A percentile compares a stretch with the other conserved stretches of the same genome.
These are phyloP conservation scores for Cadophora gregata DNA, from an alignment of 2,329 filamentous ascomycete species.

Conservation along the genomic window DNA sequence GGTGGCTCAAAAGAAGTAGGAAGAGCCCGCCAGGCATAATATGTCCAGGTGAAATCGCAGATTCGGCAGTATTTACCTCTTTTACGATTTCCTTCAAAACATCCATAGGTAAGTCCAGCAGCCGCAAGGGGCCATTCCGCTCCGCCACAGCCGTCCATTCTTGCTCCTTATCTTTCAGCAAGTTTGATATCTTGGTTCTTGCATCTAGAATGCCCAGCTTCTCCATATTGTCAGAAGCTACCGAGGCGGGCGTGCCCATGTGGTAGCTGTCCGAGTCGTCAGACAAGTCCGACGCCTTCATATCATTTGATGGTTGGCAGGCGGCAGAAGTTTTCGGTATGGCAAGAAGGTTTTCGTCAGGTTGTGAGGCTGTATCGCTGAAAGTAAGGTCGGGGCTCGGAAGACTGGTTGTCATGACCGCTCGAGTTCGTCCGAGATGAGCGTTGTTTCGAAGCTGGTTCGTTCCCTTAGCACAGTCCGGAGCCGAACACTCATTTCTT, in stretches of 20 bases:
- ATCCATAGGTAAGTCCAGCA: conserved; percentile 80
- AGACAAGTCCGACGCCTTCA: conserved; percentile 31
- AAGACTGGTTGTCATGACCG: conserved; percentile 39
- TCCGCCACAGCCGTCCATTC: conserved; percentile 69
- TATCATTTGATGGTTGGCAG: conserved; percentile 33
- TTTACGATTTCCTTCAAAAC: conserved; percentile 80
- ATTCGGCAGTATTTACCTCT: conserved; percentile 58
- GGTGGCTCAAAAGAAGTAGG: background rate
- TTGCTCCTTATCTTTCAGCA: conserved; percentile 65
- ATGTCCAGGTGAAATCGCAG: background rate
- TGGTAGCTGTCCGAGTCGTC: conserved; percentile 33
- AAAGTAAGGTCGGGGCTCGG: conserved; percentile 36
- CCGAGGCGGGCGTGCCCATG: conserved; percentile 32
- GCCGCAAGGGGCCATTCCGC: conserved; percentile 61
- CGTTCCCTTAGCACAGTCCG: conserved; percentile 34
- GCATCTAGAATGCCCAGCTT: conserved; percentile 36
- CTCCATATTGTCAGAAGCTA: conserved; percentile 31
- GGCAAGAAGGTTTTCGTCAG: conserved; percentile 38
- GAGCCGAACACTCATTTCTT: conserved; percentile 35
- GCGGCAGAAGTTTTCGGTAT: conserved; percentile 42
- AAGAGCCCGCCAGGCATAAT: background rate
- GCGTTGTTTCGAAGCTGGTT: conserved; percentile 36
- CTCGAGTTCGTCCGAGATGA: conserved; percentile 23
- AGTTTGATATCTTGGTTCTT: conserved; percentile 47
- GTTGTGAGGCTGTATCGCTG: conserved; percentile 41